Evolutionary conservation across 2,329 filamentous ascomycete species (phyloP).

Genomic region (Ciborinia camelliae): DNA sequence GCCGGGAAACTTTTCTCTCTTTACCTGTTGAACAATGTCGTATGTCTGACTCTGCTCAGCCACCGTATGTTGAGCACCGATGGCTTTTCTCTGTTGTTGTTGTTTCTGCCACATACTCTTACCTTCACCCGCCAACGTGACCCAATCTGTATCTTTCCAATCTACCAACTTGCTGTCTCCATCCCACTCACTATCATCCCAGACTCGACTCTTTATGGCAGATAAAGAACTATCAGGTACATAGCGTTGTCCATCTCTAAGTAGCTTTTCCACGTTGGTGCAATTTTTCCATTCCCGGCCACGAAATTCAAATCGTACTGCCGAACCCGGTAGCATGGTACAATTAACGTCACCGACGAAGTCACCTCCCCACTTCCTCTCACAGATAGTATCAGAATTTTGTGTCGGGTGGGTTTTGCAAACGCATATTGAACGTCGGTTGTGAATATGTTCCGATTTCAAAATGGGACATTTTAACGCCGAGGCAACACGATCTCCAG

Average conservation of each 20-base stretch:
- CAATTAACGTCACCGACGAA: constrained; percentile 8
- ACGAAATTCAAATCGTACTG: not conserved
- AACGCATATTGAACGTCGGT: not conserved
- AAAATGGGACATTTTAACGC: constrained; percentile 10
- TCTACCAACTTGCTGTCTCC: not conserved
- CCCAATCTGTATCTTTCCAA: constrained; percentile 17
- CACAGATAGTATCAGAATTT: not conserved
- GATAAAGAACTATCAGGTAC: not conserved
- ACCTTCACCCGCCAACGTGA: not conserved
- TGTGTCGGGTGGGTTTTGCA: constrained; percentile 3
- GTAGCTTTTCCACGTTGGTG: not conserved
- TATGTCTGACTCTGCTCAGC: not conserved
- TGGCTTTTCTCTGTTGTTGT: too few relatives aligned
- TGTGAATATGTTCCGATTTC: constrained; percentile 7
- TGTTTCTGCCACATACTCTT: not conserved
- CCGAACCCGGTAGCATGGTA: not conserved
- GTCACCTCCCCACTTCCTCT: constrained; percentile 9
- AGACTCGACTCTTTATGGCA: not conserved
- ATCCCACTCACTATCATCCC: constrained; percentile 16
- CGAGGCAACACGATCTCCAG: not conserved
- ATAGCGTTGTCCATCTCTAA: not conserved
- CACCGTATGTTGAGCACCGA: not conserved
- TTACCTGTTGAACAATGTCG: not conserved
- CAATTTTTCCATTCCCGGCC: constrained; percentile 14
- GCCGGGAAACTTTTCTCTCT: not conserved